Conservation (phyloP, 2,329 filamentous ascomycete species). For the Calonectria henricotiae region DNA sequence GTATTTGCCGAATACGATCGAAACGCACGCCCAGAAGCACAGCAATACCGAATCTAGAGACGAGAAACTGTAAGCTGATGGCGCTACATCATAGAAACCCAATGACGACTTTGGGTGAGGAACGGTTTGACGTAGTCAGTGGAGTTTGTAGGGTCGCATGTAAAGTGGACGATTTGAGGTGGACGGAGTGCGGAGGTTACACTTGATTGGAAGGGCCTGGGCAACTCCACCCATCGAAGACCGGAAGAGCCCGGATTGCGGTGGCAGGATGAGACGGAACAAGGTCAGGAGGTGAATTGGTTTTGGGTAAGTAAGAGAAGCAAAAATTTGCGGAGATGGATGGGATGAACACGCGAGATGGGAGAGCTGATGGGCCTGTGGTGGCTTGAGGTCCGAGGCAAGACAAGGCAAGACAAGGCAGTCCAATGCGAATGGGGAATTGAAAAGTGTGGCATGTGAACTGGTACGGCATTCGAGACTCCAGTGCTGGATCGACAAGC, state of each 20-base stretch:
- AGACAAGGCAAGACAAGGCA: background rate
- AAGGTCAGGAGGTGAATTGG: conserved; percentile 37
- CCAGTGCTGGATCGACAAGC: background rate
- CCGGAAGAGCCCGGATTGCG: conserved; percentile 36
- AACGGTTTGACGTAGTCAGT: conserved; percentile 25
- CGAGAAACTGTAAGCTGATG: conserved; percentile 5
- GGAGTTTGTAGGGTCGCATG: conserved; percentile 26
- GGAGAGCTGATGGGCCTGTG: conserved; percentile 14
- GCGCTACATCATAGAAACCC: background rate
- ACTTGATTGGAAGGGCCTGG: conserved; percentile 28
- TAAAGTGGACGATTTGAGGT: conserved; percentile 24
- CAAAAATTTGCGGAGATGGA: conserved; percentile 11
- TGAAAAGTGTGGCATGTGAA: conserved; percentile 22
- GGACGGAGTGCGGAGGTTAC: conserved; percentile 17
- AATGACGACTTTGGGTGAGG: background rate
- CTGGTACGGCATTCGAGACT: conserved; percentile 15
- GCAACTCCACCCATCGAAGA: conserved; percentile 36
- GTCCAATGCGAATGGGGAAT: background rate
- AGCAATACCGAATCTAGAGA: conserved; percentile 12
- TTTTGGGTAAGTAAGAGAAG: conserved; percentile 34
- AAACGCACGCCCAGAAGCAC: conserved; percentile 39
- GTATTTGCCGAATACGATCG: conserved; percentile 46
- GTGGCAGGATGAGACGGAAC: conserved; percentile 46
- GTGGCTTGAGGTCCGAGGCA: background rate
- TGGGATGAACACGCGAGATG: conserved; percentile 29